Evolutionary conservation across 352 stramenopile species (phyloP).

Genomic region (Lagenidium sp.): DNA sequence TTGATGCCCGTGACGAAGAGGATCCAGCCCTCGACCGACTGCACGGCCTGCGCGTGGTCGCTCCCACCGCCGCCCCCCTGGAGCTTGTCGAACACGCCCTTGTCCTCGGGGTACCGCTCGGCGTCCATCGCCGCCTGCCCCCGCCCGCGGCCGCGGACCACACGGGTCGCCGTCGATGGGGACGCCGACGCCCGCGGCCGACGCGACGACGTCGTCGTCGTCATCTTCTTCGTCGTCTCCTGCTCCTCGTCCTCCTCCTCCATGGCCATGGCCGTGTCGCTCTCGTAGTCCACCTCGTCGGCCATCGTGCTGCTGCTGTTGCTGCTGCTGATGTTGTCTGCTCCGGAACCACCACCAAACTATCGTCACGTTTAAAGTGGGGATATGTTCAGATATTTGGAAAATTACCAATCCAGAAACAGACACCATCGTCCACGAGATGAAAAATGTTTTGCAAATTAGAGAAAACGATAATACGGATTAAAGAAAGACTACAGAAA

Average conservation of each 20-base stretch:
- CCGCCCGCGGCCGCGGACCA: conserved; percentile 64
- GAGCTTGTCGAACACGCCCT: conserved; percentile 79
- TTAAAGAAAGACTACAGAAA: no score
- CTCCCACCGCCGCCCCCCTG: neutral
- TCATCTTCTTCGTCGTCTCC: conserved; percentile 11
- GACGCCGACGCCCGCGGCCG: neutral
- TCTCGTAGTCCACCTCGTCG: conserved; percentile 85
- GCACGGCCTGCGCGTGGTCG: conserved; percentile 14
- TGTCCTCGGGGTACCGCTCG: conserved; percentile 58
- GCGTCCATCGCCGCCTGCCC: conserved; percentile 64
- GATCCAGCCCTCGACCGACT: conserved; percentile 95
- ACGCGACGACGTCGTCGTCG: conserved; percentile 5
- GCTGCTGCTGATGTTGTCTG: neutral
- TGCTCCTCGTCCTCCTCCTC: conserved; percentile 59
- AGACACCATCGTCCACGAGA: no score
- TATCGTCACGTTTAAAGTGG: conserved; percentile 8
- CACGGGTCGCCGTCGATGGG: conserved; percentile 8
- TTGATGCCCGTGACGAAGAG: conserved; percentile 94
- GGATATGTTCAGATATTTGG: no score
- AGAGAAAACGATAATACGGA: no score
- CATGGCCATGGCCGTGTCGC: conserved; percentile 75
- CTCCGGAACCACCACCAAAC: conserved; percentile 8
- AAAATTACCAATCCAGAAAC: no score
- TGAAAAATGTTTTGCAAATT: no score
- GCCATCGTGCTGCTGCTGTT: conserved; percentile 42